Evolutionary conservation across 805 yeast genomes (phyloP).

Genomic region (Metschnikowia corniflorae): DNA sequence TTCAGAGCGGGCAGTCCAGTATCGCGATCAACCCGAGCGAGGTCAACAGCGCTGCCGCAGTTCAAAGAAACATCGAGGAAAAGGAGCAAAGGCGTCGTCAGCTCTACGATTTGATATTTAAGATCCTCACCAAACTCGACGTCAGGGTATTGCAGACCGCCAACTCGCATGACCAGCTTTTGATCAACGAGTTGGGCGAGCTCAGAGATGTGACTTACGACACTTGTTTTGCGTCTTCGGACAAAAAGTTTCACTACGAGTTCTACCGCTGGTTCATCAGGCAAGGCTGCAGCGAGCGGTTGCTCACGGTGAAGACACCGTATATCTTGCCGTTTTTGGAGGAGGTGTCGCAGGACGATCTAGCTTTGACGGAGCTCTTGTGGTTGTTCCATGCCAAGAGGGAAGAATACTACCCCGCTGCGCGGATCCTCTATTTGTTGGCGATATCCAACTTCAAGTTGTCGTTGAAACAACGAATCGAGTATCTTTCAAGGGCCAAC

Average conservation of each 20-base stretch:
- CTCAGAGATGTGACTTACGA: slow-evolving; percentile 71
- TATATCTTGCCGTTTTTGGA: slow-evolving; percentile 74
- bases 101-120: slow-evolving; percentile 72
- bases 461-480: slow-evolving; percentile 70
- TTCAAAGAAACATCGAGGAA: slow-evolving; percentile 11
- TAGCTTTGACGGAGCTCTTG: slow-evolving; percentile 73
- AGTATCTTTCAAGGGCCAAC: slow-evolving; percentile 84
- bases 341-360: slow-evolving; percentile 57
- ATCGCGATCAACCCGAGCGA: slow-evolving; percentile 6
- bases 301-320: slow-evolving; percentile 78
- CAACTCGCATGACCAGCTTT: slow-evolving; percentile 35
- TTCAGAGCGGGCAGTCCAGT: slow-evolving; percentile 30
- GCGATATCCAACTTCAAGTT: slow-evolving; percentile 73
- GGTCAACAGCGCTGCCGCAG: slow-evolving; percentile 6
- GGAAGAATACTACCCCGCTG: slow-evolving; percentile 78
- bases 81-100: slow-evolving; percentile 25
- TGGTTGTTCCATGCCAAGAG: slow-evolving; percentile 89
- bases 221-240: slow-evolving; percentile 68
- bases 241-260: slow-evolving; percentile 85
- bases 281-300: slow-evolving; percentile 71
- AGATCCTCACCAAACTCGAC: slow-evolving; percentile 69
- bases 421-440: slow-evolving; percentile 64
- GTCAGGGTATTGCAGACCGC: slow-evolving; percentile 49
- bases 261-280: slow-evolving; percentile 88
- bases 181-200: slow-evolving; percentile 49